A percentile compares a stretch with the other conserved stretches of the same genome.
Conservation (phyloP, 2,329 filamentous ascomycete species). For the Madurella fahalii region DNA sequence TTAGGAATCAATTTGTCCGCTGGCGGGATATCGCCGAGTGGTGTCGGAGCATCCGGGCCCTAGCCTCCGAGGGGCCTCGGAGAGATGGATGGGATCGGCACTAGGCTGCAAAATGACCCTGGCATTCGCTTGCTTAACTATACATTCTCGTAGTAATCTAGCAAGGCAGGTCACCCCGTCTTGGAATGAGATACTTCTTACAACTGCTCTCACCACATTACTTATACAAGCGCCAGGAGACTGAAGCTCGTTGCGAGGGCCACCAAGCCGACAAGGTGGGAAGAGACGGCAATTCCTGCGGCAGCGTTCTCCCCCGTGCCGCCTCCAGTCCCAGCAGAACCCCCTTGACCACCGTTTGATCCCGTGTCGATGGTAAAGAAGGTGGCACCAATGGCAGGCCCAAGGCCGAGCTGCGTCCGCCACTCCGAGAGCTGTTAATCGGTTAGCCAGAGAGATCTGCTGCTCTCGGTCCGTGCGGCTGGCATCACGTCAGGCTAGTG, state of each 20-base stretch:
- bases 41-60: too few relatives aligned
- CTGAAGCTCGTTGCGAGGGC: background rate
- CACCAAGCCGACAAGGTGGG: background rate
- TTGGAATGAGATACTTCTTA: too few relatives aligned
- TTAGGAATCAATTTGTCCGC: too few relatives aligned
- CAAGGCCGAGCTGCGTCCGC: conserved; percentile 25
- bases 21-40: too few relatives aligned
- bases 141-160: too few relatives aligned
- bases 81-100: too few relatives aligned
- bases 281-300: background rate
- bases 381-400: conserved; percentile 29
- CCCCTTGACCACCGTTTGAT: background rate
- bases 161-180: too few relatives aligned
- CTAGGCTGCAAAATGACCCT: too few relatives aligned
- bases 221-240: background rate
- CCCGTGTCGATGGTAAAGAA: conserved; percentile 28
- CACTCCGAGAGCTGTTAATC: conserved; percentile 18
- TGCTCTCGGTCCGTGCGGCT: background rate
- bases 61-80: too few relatives aligned
- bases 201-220: background rate
- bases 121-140: too few relatives aligned
- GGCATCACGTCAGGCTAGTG: background rate
- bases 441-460: background rate
- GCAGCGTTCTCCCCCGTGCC: too few relatives aligned
- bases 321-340: background rate